These are phyloP conservation scores for Sporisorium exsertum DNA, from an alignment of 1,284 basidiomycete genomes.

Conservation along the genomic window DNA sequence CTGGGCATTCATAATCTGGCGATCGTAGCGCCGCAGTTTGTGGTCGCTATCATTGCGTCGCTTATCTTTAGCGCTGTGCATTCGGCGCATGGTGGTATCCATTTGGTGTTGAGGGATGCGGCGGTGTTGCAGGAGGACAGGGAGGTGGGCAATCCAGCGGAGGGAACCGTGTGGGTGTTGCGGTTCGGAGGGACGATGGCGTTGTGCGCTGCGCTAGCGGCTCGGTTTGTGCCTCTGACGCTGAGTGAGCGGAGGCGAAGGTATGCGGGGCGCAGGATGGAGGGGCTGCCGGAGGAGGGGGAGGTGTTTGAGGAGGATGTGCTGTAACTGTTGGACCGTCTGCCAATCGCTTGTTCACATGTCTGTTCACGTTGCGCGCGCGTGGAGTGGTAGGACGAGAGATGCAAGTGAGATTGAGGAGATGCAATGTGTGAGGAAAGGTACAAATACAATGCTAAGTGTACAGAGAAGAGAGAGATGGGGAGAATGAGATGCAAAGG, in stretches of 20 bases:
- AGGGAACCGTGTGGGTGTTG: conserved; percentile 84
- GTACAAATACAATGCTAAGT: neutral
- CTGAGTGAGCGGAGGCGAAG: conserved; percentile 28
- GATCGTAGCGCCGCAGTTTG: conserved; percentile 51
- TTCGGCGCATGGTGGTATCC: conserved; percentile 1
- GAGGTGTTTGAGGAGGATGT: neutral
- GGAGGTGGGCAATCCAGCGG: conserved; percentile 58
- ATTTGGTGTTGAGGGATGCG: conserved; percentile 21
- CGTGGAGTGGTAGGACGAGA: neutral
- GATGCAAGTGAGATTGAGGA: neutral
- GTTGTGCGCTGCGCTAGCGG: conserved; percentile 57
- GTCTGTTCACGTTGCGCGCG: no score
- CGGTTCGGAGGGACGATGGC: conserved; percentile 82
- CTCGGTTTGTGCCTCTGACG: conserved; percentile 60
- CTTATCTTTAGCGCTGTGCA: conserved; percentile 78
- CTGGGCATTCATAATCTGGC: conserved; percentile 95
- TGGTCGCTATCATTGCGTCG: conserved; percentile 85
- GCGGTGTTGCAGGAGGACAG: neutral
- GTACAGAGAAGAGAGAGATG: neutral
- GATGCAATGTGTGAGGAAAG: conserved; percentile 1
- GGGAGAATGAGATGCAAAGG: neutral
- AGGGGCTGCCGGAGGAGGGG: neutral
- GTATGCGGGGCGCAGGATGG: neutral
- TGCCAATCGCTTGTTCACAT: no score
- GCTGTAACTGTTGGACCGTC: neutral